Percentiles rank a stretch among this genome's conserved stretches.
These are phyloP conservation scores for Ichthyophthirius multifiliis DNA, from an alignment of 169 alveolate genomes.

Conservation along the genomic window DNA sequence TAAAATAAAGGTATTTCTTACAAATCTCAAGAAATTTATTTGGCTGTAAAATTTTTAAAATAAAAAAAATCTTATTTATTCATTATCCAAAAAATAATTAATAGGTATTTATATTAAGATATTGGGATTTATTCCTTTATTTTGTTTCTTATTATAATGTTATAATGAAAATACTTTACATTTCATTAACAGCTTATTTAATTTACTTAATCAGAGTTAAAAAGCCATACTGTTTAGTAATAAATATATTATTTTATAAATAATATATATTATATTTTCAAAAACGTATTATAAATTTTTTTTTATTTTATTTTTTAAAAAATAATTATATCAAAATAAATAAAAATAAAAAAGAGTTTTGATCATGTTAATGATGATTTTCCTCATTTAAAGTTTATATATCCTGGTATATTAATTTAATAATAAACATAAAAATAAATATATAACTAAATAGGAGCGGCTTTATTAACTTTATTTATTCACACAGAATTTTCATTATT, in stretches of 20 bases:
- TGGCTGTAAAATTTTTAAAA: constrained; percentile 43
- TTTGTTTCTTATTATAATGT: constrained; percentile 62
- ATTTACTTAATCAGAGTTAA: constrained; percentile 55
- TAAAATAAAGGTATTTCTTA: constrained; percentile 56
- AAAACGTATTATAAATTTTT: neutral
- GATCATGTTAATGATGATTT: constrained; percentile 52
- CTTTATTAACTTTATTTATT: constrained; percentile 44
- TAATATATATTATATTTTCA: neutral
- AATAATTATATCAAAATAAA: too few relatives aligned
- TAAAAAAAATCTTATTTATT: too few relatives aligned
- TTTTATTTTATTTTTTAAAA: too few relatives aligned
- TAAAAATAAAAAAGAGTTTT: too few relatives aligned
- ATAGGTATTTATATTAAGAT: constrained; percentile 56
- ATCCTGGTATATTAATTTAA: constrained; percentile 33
- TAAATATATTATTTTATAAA: neutral
- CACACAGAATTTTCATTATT: constrained; percentile 37
- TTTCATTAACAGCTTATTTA: constrained; percentile 45
- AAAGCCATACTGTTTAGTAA: constrained; percentile 59
- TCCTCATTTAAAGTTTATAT: constrained; percentile 50
- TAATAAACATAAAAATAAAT: neutral
- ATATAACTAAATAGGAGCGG: constrained; percentile 29
- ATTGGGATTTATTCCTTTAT: constrained; percentile 66
- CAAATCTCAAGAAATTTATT: constrained; percentile 74
- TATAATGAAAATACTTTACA: constrained; percentile 55
- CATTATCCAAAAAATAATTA: too few relatives aligned